Conservation (phyloP, 2,329 filamentous ascomycete genomes). For the Epichloe festucae region DNA sequence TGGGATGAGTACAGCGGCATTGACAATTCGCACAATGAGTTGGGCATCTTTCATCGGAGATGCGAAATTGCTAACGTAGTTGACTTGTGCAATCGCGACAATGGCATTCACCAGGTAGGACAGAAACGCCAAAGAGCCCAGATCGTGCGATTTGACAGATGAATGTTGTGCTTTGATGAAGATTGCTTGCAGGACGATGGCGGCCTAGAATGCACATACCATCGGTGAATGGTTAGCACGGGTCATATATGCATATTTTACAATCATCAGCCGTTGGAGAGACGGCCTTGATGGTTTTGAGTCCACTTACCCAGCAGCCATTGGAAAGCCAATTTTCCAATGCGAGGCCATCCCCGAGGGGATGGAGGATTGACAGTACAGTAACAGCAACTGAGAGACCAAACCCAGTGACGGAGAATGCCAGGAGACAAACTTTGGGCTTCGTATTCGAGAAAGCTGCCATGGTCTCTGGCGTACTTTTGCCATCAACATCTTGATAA, state of each 20-base stretch:
- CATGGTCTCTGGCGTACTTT: constrained; percentile 50
- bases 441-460: constrained; percentile 47
- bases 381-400: constrained; percentile 43
- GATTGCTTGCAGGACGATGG: constrained; percentile 39
- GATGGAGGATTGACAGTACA: constrained; percentile 33
- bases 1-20: constrained; percentile 31
- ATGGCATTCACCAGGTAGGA: constrained; percentile 32
- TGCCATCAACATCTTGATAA: constrained; percentile 60
- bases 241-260: background rate
- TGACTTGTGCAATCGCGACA: constrained; percentile 32
- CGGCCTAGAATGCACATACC: constrained; percentile 21
- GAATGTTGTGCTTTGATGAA: constrained; percentile 35
- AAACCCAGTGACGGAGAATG: constrained; percentile 41
- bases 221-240: background rate
- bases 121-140: constrained; percentile 38
- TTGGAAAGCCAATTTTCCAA: constrained; percentile 48
- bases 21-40: constrained; percentile 32
- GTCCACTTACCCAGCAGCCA: constrained; percentile 47
- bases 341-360: constrained; percentile 24
- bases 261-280: background rate
- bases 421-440: constrained; percentile 40
- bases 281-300: background rate
- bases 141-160: constrained; percentile 37
- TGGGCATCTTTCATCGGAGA: constrained; percentile 24
- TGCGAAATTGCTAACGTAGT: constrained; percentile 19